Evolutionary conservation across 208 protist genomes (phyloP).

Genomic region (Acanthamoeba healyi): DNA sequence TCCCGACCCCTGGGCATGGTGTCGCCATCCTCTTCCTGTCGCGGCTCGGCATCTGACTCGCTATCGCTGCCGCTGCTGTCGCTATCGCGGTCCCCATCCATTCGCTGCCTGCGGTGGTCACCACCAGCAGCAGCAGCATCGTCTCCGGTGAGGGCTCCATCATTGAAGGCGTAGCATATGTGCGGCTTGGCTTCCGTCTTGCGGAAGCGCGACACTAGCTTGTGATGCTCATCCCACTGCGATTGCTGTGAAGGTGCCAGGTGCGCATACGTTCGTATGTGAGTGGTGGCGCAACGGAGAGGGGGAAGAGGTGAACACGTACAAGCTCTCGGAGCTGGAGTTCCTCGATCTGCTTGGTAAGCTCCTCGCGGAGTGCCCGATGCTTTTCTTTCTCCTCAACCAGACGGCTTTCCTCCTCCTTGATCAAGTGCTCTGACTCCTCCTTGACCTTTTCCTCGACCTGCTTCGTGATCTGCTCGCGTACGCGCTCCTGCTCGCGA

Average conservation of each 20-base stretch:
- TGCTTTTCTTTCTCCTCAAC: slow-evolving; percentile 16
- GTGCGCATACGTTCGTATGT: background rate
- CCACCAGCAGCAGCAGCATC: no score
- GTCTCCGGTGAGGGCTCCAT: background rate
- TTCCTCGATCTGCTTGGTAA: background rate
- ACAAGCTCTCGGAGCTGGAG: background rate
- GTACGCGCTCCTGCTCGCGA: slow-evolving; percentile 5
- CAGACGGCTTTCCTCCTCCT: slow-evolving; percentile 9
- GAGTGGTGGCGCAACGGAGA: background rate
- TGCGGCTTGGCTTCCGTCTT: slow-evolving; percentile 23
- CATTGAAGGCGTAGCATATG: slow-evolving; percentile 5
- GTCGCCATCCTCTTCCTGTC: no score
- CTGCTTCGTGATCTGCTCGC: slow-evolving; percentile 12
- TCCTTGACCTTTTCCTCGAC: slow-evolving; percentile 18
- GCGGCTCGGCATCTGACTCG: background rate
- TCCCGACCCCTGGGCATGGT: no score
- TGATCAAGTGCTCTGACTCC: background rate
- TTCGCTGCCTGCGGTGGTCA: background rate
- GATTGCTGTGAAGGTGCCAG: no score
- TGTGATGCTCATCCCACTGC: background rate
- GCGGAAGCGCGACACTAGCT: background rate
- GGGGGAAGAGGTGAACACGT: background rate
- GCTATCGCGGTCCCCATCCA: background rate
- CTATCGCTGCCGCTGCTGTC: background rate
- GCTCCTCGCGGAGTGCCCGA: background rate